Evolutionary conservation across 2,329 filamentous ascomycete genomes (phyloP).

Genomic region (Blastomyces emzantsi): DNA sequence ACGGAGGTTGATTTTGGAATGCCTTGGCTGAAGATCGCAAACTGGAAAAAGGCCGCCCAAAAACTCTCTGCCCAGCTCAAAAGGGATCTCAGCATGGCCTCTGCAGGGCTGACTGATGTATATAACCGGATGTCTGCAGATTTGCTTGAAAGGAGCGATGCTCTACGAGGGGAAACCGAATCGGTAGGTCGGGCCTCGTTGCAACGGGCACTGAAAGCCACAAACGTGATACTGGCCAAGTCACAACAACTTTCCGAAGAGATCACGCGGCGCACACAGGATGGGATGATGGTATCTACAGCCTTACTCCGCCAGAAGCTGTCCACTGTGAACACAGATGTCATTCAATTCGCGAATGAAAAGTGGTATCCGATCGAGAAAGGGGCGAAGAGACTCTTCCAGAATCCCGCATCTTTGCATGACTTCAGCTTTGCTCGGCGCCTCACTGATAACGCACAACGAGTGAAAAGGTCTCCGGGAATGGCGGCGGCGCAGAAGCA

Average conservation of each 20-base stretch:
- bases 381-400: constrained; percentile 19
- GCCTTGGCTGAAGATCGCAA: constrained; percentile 40
- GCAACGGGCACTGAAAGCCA: constrained; percentile 19
- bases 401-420: constrained; percentile 18
- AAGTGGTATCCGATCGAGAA: constrained; percentile 18
- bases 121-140: constrained; percentile 33
- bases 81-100: constrained; percentile 31
- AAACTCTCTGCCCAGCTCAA: constrained; percentile 28
- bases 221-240: constrained; percentile 22
- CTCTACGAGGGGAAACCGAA: constrained; percentile 26
- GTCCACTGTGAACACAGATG: constrained; percentile 23
- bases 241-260: constrained; percentile 30
- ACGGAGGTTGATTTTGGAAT: constrained; percentile 37
- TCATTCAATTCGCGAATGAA: constrained; percentile 22
- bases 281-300: constrained; percentile 27
- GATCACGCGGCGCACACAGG: constrained; percentile 25
- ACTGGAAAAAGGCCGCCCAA: constrained; percentile 37
- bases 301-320: constrained; percentile 25
- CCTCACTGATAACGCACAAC: constrained; percentile 24
- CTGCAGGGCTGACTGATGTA: constrained; percentile 30
- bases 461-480: constrained; percentile 22
- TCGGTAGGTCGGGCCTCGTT: constrained; percentile 21
- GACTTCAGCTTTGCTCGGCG: constrained; percentile 16
- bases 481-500: constrained; percentile 30
- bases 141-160: constrained; percentile 30